Evolutionary conservation across 257 asterid species (phyloP).

Genomic region (Eucommia ulmoides): DNA sequence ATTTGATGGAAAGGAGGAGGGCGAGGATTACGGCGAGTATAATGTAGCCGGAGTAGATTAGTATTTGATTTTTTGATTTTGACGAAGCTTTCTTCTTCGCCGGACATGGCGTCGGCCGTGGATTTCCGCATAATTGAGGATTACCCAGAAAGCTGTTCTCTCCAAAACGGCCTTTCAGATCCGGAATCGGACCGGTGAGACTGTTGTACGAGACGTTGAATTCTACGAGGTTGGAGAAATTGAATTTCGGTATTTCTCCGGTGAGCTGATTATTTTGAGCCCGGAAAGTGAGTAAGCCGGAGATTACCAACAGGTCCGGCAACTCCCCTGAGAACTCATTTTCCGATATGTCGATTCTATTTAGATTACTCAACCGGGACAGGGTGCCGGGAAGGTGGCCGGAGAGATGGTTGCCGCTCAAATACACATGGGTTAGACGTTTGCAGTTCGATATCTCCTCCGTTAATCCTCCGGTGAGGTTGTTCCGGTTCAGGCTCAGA

Average conservation of each 20-base stretch:
- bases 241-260: constrained; percentile 39
- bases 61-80: constrained; percentile 21
- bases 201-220: constrained; percentile 63
- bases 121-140: constrained; percentile 52
- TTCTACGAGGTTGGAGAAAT: constrained; percentile 36
- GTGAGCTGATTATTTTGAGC: constrained; percentile 41
- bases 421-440: constrained; percentile 41
- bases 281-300: constrained; percentile 48
- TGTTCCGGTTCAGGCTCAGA: constrained; percentile 43
- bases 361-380: constrained; percentile 32
- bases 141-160: constrained; percentile 38
- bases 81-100: background rate
- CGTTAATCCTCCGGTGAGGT: constrained; percentile 28
- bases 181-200: constrained; percentile 47
- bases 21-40: constrained; percentile 30
- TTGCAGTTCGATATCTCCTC: constrained; percentile 45
- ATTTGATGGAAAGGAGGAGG: constrained; percentile 15
- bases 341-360: constrained; percentile 31
- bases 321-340: constrained; percentile 48
- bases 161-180: constrained; percentile 20
- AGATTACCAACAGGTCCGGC: constrained; percentile 44
- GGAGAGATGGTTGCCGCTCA: constrained; percentile 30
- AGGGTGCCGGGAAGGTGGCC: constrained; percentile 42
- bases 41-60: constrained; percentile 51
- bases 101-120: constrained; percentile 31